phyloP scores from a whole-genome alignment of 164 flowering plant species.

The Akebia trifoliata region DNA sequence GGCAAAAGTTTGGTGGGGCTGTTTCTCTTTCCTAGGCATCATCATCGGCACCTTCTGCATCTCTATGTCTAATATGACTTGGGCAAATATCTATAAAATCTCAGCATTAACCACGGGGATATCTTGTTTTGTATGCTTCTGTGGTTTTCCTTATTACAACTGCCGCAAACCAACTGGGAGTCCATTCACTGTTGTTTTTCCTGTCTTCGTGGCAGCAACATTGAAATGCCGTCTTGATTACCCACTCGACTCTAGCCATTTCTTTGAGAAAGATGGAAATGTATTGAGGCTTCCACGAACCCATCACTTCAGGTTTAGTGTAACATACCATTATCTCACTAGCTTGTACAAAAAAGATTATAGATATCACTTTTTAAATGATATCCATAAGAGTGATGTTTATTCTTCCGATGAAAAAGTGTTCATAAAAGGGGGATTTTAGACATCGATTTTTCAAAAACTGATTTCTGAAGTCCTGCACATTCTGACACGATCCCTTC shows the following conservation, averaged over 20 bases:
- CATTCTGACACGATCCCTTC: no score
- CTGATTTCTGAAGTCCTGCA: no score
- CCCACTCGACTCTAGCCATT: not conserved
- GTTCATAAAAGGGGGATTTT: no score
- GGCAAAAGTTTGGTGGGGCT: slow-evolving; percentile 3
- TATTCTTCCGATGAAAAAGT: no score
- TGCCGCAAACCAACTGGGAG: not conserved
- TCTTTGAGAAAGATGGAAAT: not conserved
- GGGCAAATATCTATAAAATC: not conserved
- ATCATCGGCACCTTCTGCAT: no score
- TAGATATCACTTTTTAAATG: no score
- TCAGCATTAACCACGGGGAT: not conserved
- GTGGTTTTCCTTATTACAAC: not conserved
- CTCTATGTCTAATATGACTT: no score
- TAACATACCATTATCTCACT: not conserved
- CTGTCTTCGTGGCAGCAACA: not conserved
- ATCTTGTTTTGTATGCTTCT: not conserved
- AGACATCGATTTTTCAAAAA: no score
- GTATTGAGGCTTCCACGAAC: not conserved
- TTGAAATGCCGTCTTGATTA: slow-evolving; percentile 3
- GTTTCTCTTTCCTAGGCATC: no score
- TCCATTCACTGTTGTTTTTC: not conserved
- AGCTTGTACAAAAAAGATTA: no score
- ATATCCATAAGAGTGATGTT: no score
- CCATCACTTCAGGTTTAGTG: not conserved